Percentiles rank a stretch among this genome's conserved stretches.
phyloP scores from a whole-genome alignment of 1,284 basidiomycete genomes.

The Paramarasmius palmivorus region DNA sequence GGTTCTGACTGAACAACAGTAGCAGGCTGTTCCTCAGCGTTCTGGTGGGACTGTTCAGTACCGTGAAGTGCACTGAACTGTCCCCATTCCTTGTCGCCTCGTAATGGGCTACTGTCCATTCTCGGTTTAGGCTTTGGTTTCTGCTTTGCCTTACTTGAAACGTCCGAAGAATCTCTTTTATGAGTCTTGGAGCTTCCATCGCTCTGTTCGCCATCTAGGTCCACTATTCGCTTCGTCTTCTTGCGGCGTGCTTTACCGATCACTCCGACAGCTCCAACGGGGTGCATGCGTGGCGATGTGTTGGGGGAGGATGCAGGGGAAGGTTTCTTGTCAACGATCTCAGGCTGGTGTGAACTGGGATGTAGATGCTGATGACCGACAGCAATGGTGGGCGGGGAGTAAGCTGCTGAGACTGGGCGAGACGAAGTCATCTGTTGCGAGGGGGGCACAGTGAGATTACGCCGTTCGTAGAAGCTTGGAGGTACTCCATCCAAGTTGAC shows the following conservation, averaged over 20 bases:
- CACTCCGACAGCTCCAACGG: constrained; percentile 38
- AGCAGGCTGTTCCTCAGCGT: not conserved
- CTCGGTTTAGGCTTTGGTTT: constrained; percentile 17
- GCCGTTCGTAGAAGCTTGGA: constrained; percentile 78
- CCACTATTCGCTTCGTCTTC: constrained; percentile 70
- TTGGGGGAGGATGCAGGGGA: constrained; percentile 37
- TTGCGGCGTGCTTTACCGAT: constrained; percentile 50
- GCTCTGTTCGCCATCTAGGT: constrained; percentile 51
- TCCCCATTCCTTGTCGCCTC: constrained; percentile 20
- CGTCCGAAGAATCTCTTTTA: constrained; percentile 33
- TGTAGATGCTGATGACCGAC: constrained; percentile 44
- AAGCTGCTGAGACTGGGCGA: constrained; percentile 47
- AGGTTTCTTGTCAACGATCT: constrained; percentile 19
- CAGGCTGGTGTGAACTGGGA: constrained; percentile 22
- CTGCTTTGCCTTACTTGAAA: constrained; percentile 19
- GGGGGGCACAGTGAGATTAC: constrained; percentile 50
- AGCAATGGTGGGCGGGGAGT: constrained; percentile 62
- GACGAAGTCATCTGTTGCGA: constrained; percentile 53
- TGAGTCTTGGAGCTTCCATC: constrained; percentile 29
- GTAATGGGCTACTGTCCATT: constrained; percentile 16
- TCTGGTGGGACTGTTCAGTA: not conserved
- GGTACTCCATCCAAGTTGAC: constrained; percentile 75
- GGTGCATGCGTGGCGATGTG: constrained; percentile 43
- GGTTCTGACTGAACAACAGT: not conserved
- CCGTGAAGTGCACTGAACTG: constrained; percentile 25